Conservation (phyloP, 345 rosid species). For the Lagerstroemia speciosa region DNA sequence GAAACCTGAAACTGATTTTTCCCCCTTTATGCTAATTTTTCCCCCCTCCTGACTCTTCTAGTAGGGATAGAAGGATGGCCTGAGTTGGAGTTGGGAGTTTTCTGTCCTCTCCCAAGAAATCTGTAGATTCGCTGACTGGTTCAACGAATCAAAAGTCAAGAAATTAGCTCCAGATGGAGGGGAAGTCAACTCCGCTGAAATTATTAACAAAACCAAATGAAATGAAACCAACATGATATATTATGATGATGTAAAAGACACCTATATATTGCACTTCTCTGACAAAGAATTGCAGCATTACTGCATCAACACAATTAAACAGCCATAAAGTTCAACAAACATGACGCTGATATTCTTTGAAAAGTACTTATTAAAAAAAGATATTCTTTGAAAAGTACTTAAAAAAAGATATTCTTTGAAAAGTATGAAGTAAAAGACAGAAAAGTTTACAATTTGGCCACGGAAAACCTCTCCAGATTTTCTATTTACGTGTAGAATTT, state of each 20-base stretch:
- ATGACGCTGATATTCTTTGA: too few species aligned
- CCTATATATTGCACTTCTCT: not conserved
- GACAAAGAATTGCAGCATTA: not conserved
- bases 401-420: too few species aligned
- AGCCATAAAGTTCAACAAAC: not conserved
- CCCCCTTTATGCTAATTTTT: too few species aligned
- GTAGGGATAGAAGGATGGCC: constrained; percentile 22
- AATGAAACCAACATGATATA: not conserved
- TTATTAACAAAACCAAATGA: not conserved
- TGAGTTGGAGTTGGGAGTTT: constrained; percentile 75
- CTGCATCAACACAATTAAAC: not conserved
- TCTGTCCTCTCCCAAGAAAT: constrained; percentile 89
- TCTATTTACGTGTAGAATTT: not conserved
- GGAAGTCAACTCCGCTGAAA: constrained; percentile 85
- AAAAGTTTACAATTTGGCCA: not conserved
- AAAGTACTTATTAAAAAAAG: too few species aligned
- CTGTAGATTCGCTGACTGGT: constrained; percentile 96
- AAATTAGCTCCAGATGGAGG: constrained; percentile 57
- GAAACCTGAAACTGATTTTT: not conserved
- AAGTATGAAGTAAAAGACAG: not conserved
- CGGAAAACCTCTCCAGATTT: not conserved
- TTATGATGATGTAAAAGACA: not conserved
- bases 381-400: too few species aligned
- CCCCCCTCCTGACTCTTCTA: too few species aligned
- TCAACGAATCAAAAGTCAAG: constrained; percentile 84